These are phyloP conservation scores for Stephania cephalantha DNA, from an alignment of 164 flowering plant species.

Conservation along the genomic window DNA sequence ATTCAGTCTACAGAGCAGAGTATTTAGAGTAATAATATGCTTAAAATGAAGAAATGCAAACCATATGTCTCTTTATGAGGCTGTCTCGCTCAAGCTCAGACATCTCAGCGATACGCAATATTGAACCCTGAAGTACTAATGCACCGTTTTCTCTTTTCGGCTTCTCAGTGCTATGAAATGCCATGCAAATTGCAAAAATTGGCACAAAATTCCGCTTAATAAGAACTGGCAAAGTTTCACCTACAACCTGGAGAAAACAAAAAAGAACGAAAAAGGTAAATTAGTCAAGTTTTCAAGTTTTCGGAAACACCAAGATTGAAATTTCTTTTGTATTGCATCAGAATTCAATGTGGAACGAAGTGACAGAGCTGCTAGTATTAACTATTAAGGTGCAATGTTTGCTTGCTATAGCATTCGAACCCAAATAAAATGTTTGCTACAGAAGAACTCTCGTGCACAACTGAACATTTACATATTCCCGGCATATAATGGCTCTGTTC, in stretches of 20 bases:
- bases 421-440: no score
- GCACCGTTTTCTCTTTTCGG: slow-evolving; percentile 52
- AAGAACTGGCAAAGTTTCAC: slow-evolving; percentile 47
- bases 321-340: no score
- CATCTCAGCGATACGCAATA: slow-evolving; percentile 61
- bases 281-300: no score
- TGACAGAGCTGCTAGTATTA: no score
- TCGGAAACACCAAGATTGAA: no score
- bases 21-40: not conserved
- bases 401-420: no score
- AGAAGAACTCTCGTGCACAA: no score
- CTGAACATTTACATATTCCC: no score
- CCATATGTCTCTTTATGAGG: slow-evolving; percentile 86
- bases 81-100: slow-evolving; percentile 78
- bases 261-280: not conserved
- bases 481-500: not conserved
- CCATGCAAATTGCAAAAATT: slow-evolving; percentile 78
- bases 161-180: slow-evolving; percentile 65
- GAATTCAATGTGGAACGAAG: no score
- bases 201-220: slow-evolving; percentile 70
- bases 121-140: slow-evolving; percentile 55
- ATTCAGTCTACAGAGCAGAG: not conserved
- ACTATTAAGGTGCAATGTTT: no score
- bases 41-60: slow-evolving; percentile 21
- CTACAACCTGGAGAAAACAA: slow-evolving; percentile 48